Conservation (phyloP, 2,329 filamentous ascomycete genomes). For the Aureobasidium zeae region DNA sequence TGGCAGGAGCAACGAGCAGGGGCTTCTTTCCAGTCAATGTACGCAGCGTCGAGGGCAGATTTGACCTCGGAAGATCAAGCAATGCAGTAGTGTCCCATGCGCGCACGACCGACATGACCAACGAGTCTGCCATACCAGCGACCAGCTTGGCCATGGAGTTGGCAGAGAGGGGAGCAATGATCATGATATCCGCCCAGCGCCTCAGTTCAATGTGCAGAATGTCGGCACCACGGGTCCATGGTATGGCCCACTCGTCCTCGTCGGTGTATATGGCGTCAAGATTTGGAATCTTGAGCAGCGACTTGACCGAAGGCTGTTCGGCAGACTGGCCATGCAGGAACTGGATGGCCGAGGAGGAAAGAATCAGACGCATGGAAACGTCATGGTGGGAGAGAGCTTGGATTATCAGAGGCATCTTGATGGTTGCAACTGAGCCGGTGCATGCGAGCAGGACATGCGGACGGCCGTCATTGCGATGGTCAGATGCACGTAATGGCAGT, state of each 20-base stretch:
- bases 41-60: constrained; percentile 18
- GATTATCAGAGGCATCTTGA: constrained; percentile 54
- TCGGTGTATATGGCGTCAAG: constrained; percentile 78
- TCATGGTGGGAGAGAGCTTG: constrained; percentile 45
- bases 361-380: constrained; percentile 74
- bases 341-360: constrained; percentile 62
- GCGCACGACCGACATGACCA: constrained; percentile 63
- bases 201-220: constrained; percentile 89
- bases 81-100: constrained; percentile 76
- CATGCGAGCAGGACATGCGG: constrained; percentile 57
- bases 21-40: constrained; percentile 43
- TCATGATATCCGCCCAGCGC: constrained; percentile 69
- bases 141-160: constrained; percentile 81
- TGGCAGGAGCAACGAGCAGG: constrained; percentile 69
- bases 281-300: constrained; percentile 52
- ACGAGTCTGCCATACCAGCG: constrained; percentile 65
- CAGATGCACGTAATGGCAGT: constrained; percentile 26
- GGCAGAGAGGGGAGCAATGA: constrained; percentile 72
- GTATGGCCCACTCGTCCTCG: constrained; percentile 71
- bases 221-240: constrained; percentile 67
- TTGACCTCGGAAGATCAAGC: constrained; percentile 37
- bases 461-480: constrained; percentile 41
- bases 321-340: constrained; percentile 68
- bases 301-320: constrained; percentile 63
- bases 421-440: constrained; percentile 73